Base-by-base conservation (phyloP, 2,329 filamentous ascomycete genomes). In the Diaporthe vaccinii region DNA sequence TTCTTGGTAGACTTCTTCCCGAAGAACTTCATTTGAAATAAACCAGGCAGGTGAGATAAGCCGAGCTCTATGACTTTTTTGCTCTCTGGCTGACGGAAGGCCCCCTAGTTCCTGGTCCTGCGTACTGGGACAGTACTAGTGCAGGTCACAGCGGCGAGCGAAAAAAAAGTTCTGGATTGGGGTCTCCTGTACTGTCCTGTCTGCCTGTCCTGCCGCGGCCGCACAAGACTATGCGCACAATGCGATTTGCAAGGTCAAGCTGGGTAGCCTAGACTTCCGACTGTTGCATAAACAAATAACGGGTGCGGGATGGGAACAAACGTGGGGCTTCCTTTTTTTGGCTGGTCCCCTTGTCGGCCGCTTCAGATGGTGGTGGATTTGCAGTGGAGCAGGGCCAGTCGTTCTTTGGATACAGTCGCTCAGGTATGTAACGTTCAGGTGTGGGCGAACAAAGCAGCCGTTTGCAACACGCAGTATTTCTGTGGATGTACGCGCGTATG, bases 1-100 rank as follows among this genome's bases (percentile, higher is more conserved):
- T 79, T 85, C 84, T 79, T 84, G 83, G 81, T 83, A 82, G 78
- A 85, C 82, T 87, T 88, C 82, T 87, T 84, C 80, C 79, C 83
- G 82, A 89, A 89, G 86, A 88, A 86, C 86, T 89, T 89, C 88
- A 89, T 89, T 86, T 65, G 61, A 81, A 79, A 74, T 77, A 72
- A 69, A 72, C 57, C 68, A 65, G 58, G 62, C 22, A 20, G 58
- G 57, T 59, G 28, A 73, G 58, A 73, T 65, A 65, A 73, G 71
- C 71, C 58, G 71, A 55, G 71, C 71, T 73, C 65, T 55, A 31
- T 55, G 65, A 72, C 67, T 61, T 74, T 74, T 70, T 53, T n/a
- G 20, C 17, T n/a, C 41, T 39, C 15, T 55, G 49, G 49, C 58
- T 73, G 71, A 73, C 59, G 41, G 39, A 65, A 20, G 44, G 49